These are phyloP conservation scores for Phytophthora kernoviae DNA, from an alignment of 352 stramenopile genomes.

Conservation along the genomic window DNA sequence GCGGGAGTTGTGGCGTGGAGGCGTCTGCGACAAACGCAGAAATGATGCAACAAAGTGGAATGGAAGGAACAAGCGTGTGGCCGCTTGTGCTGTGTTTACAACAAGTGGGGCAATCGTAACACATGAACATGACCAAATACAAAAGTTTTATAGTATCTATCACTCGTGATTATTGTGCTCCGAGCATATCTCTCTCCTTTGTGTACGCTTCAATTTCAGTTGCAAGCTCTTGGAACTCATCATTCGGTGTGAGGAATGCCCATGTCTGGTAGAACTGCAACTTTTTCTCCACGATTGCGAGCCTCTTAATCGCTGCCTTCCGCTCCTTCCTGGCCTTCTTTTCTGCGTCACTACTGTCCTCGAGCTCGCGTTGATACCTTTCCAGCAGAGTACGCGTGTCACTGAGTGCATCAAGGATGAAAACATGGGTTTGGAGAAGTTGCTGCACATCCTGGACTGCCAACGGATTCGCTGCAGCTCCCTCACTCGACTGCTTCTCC, in stretches of 20 bases:
- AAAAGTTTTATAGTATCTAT: constrained; percentile 32
- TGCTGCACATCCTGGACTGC: constrained; percentile 49
- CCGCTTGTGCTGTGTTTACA: constrained; percentile 36
- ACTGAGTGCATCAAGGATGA: constrained; percentile 69
- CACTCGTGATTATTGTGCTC: constrained; percentile 6
- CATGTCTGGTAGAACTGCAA: constrained; percentile 66
- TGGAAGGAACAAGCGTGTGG: constrained; percentile 11
- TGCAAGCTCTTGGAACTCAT: constrained; percentile 30
- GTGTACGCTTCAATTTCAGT: constrained; percentile 26
- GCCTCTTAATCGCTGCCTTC: constrained; percentile 27
- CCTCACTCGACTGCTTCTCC: constrained; percentile 27
- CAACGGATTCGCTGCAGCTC: constrained; percentile 24
- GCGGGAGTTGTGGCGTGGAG: constrained; percentile 7
- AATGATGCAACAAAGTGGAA: constrained; percentile 30
- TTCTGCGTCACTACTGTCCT: constrained; percentile 3
- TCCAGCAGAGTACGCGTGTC: constrained; percentile 55
- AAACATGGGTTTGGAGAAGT: constrained; percentile 47
- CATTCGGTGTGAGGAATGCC: constrained; percentile 30
- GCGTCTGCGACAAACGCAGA: constrained; percentile 15
- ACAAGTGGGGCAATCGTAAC: constrained; percentile 21
- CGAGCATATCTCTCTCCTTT: constrained; percentile 23
- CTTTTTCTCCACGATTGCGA: constrained; percentile 52
- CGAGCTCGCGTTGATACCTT: constrained; percentile 33
- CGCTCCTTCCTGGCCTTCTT: constrained; percentile 33
- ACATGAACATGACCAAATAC: constrained; percentile 34